phyloP scores from a whole-genome alignment of 768 basidiomycete species.

The Boletus sp. region DNA sequence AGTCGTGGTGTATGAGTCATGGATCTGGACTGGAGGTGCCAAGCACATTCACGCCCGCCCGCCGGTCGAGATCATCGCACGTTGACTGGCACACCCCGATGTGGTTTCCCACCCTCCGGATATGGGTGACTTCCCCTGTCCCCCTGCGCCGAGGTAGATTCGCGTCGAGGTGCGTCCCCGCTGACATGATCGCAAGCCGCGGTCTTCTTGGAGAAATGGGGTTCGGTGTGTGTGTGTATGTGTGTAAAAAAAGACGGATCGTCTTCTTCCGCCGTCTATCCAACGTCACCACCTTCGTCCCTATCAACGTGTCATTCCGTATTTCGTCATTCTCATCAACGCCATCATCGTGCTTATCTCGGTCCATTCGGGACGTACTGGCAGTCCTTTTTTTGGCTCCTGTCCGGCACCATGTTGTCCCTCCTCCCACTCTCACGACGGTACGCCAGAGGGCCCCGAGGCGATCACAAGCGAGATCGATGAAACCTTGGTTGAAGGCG shows the following conservation, averaged over 20 bases:
- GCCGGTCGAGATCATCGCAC: not conserved
- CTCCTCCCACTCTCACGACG: conserved; percentile 13
- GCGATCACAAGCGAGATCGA: conserved; percentile 14
- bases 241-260: not conserved
- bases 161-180: conserved; percentile 5
- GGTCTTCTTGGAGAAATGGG: not conserved
- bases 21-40: not conserved
- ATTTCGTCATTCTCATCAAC: not conserved
- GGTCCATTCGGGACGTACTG: not conserved
- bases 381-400: conserved; percentile 3
- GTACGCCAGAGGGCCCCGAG: not conserved
- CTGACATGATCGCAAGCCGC: not conserved
- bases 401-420: conserved; percentile 8
- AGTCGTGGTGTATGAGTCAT: not conserved
- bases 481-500: conserved; percentile 15
- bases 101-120: not conserved
- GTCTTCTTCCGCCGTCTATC: not conserved
- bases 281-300: not conserved
- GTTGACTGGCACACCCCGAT: not conserved
- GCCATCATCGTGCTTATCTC: conserved; percentile 14
- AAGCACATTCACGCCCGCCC: not conserved
- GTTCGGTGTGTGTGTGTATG: no score
- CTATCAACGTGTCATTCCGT: not conserved
- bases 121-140: not conserved
- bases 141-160: not conserved